Evolutionary conservation across 2,329 filamentous ascomycete species (phyloP).

Genomic region (Fusarium proliferatum): DNA sequence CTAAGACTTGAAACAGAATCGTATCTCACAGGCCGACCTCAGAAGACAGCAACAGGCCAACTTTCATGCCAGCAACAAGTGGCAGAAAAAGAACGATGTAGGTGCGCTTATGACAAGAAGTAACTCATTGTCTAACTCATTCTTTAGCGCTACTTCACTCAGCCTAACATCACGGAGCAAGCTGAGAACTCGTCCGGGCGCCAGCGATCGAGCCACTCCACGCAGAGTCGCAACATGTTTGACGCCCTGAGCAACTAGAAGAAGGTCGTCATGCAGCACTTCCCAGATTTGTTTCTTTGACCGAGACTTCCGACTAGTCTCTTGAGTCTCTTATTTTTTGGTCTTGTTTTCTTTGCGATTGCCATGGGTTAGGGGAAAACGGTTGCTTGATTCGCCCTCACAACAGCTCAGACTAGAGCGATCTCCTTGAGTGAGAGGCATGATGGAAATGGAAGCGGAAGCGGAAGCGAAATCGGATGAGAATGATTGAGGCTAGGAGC

Average conservation of each 20-base stretch:
- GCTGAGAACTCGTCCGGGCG: not conserved
- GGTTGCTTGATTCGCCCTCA: not conserved
- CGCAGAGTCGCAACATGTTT: slow-evolving; percentile 35
- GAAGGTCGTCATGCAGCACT: not conserved
- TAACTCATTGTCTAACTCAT: not conserved
- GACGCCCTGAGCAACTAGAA: slow-evolving; percentile 14
- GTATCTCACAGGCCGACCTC: slow-evolving; percentile 33
- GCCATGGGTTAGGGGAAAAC: not conserved
- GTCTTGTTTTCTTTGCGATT: not conserved
- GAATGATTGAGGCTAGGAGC: not conserved
- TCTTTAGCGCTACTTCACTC: not conserved
- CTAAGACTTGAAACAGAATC: slow-evolving; percentile 12
- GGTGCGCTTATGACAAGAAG: not conserved
- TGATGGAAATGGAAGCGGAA: not conserved
- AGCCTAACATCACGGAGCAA: not conserved
- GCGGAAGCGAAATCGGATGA: not conserved
- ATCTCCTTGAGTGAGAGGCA: not conserved
- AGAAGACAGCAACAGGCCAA: slow-evolving; percentile 12
- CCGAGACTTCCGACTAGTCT: not conserved
- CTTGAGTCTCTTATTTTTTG: not conserved
- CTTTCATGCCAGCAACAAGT: not conserved
- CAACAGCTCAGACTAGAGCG: not conserved
- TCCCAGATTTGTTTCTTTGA: not conserved
- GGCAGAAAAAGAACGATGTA: not conserved
- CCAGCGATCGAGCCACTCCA: slow-evolving; percentile 21